Evolutionary conservation across 2,329 filamentous ascomycete species (phyloP).

Genomic region (Fusarium mexicanum): DNA sequence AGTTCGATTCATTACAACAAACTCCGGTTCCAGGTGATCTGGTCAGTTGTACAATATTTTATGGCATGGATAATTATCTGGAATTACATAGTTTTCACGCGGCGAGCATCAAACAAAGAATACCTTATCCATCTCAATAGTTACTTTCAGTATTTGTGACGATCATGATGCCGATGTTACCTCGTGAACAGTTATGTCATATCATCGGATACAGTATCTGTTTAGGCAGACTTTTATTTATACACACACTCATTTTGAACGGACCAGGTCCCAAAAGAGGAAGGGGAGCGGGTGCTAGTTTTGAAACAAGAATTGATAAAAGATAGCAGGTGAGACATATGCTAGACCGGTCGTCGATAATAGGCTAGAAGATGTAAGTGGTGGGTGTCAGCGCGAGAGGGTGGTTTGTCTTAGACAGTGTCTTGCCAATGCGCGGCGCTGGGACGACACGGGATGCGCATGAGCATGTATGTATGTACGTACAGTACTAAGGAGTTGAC

Average conservation of each 20-base stretch:
- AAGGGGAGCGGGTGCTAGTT: slow-evolving; percentile 17
- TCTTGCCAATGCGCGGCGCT: slow-evolving; percentile 36
- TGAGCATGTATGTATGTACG: neutral
- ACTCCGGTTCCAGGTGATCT: slow-evolving; percentile 39
- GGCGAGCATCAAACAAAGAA: slow-evolving; percentile 31
- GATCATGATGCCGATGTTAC: slow-evolving; percentile 5
- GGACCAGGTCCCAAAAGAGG: neutral
- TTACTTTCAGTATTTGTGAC: neutral
- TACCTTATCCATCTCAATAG: slow-evolving; percentile 1
- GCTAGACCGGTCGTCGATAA: slow-evolving; percentile 2
- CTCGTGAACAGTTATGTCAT: slow-evolving; percentile 20
- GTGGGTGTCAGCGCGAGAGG: slow-evolving; percentile 9
- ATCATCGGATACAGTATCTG: neutral
- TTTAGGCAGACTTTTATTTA: slow-evolving; percentile 1
- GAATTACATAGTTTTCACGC: slow-evolving; percentile 7
- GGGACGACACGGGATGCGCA: slow-evolving; percentile 33
- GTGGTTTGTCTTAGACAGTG: slow-evolving; percentile 39
- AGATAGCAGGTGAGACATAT: slow-evolving; percentile 22
- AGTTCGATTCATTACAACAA: slow-evolving; percentile 37
- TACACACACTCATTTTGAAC: neutral
- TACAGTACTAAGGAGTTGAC: neutral
- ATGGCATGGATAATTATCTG: slow-evolving; percentile 27
- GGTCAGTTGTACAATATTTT: slow-evolving; percentile 36
- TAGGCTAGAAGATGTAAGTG: slow-evolving; percentile 10
- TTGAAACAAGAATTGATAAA: slow-evolving; percentile 7